Evolutionary conservation across 495 filamentous ascomycete genomes (phyloP), one percentile per base, ranked within the genome.

Genomic region (Neurospora sp.): DNA sequence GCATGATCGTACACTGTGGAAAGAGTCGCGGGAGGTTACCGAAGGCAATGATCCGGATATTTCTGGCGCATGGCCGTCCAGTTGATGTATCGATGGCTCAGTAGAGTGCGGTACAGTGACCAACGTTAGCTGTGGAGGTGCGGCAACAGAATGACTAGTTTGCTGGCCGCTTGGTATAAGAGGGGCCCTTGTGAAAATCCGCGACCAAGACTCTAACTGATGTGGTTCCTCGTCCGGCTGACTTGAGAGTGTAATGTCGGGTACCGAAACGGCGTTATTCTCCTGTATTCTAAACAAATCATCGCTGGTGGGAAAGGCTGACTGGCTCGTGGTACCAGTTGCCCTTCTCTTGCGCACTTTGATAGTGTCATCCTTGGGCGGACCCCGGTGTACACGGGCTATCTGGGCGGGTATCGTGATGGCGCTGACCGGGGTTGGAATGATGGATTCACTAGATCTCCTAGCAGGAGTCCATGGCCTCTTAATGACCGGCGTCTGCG

Each of bases 381-480:
- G 70, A 8, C 69, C 74, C 22, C 73, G 69, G 27, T 77, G 73
- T 11, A 77, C 48, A n/a, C 73, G 72, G 37, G 73, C 73, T 20
- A 77, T 71, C 53, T 79, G 76, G 42, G 75, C 72, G 0, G 79
- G 76, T 2, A 78, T 66, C 14, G 53, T 66, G 14, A 66, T 66
- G 2, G 53, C 53, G 53, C 27, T 81, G 22, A 71, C 69, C 0
- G 81, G 76, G 0, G 76, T 74, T 37, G 80, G 46, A 1, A 77
- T 75, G 4, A 80, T 69, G 20, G 76, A 73, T 11, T 73, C 61
- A 77, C 74, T 77, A 79, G 74, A 80, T 77, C 85, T 81, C 78
- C 86, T 77, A 74, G 83, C 83, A 12, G 92, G 92, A 40, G 84
- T 89, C 91, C 91, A 94, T 46, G 91, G 88, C 73, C 84, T 88